Conservation (phyloP, 176 grass and related monocot species). For the Oryza officinalis region DNA sequence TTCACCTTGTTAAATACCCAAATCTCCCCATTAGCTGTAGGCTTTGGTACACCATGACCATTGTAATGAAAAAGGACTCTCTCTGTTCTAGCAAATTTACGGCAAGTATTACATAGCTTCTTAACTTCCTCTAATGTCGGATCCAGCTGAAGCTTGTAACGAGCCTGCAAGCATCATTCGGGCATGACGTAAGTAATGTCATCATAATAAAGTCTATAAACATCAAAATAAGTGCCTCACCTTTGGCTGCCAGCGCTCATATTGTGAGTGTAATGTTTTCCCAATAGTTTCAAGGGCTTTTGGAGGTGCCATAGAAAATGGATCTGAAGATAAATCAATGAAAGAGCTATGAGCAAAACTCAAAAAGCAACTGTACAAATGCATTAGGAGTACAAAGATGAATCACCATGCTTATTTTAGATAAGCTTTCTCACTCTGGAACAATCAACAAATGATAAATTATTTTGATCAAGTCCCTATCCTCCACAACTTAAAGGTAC, state of each 20-base stretch:
- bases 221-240: conserved; percentile 25
- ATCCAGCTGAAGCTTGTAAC: conserved; percentile 93
- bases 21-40: conserved; percentile 94
- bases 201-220: conserved; percentile 4
- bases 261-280: conserved; percentile 93
- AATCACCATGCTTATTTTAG: not conserved
- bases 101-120: conserved; percentile 93
- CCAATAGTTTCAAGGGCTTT: conserved; percentile 95
- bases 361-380: not conserved
- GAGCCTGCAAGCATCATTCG: conserved; percentile 46
- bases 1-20: conserved; percentile 99
- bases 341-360: conserved; percentile 29
- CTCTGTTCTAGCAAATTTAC: conserved; percentile 96
- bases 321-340: conserved; percentile 62
- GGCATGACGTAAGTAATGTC: conserved; percentile 24
- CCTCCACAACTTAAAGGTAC: not conserved
- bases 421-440: not conserved
- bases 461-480: conserved; percentile 31
- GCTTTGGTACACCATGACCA: conserved; percentile 95
- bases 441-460: conserved; percentile 28
- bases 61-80: conserved; percentile 99
- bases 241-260: conserved; percentile 97
- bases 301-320: conserved; percentile 86
- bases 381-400: not conserved
- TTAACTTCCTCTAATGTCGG: conserved; percentile 95